Conservation (phyloP, 345 rosid genomes). For the Garcia nutans region DNA sequence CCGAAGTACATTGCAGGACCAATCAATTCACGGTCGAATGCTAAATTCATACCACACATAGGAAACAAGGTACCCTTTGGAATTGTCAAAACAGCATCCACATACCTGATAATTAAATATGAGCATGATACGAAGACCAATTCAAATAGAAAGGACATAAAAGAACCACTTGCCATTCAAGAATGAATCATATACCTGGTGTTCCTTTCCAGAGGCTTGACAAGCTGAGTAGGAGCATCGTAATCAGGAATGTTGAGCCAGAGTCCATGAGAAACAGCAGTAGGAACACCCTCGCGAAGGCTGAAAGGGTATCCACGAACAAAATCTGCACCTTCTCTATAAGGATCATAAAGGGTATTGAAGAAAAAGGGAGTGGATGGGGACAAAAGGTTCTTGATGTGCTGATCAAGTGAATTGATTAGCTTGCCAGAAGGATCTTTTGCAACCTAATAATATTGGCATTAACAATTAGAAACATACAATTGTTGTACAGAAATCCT, state of each 20-base stretch:
- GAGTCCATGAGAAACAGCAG: constrained; percentile 96
- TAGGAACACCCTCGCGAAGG: constrained; percentile 88
- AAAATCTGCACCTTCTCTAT: constrained; percentile 82
- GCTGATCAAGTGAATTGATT: constrained; percentile 89
- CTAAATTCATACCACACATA: constrained; percentile 98
- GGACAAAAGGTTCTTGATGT: constrained; percentile 77
- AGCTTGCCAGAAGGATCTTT: constrained; percentile 82
- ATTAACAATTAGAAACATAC: not conserved
- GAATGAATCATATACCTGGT: constrained; percentile 46
- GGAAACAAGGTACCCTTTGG: constrained; percentile 96
- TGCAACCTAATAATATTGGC: constrained; percentile 56
- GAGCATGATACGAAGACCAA: constrained; percentile 6
- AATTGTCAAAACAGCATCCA: constrained; percentile 85
- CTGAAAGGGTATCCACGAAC: constrained; percentile 98
- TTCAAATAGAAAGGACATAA: not conserved
- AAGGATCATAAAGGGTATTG: constrained; percentile 95
- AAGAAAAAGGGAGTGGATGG: constrained; percentile 95
- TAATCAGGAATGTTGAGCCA: constrained; percentile 99
- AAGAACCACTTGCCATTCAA: not conserved
- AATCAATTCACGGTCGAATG: constrained; percentile 82
- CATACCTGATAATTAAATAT: constrained; percentile 47
- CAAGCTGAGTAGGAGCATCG: constrained; percentile 99
- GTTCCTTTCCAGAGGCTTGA: constrained; percentile 92
- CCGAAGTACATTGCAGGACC: constrained; percentile 99
- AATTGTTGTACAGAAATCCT: not conserved